These are phyloP conservation scores for Capsicum rhomboideum DNA, from an alignment of 257 asterid species.

Conservation along the genomic window DNA sequence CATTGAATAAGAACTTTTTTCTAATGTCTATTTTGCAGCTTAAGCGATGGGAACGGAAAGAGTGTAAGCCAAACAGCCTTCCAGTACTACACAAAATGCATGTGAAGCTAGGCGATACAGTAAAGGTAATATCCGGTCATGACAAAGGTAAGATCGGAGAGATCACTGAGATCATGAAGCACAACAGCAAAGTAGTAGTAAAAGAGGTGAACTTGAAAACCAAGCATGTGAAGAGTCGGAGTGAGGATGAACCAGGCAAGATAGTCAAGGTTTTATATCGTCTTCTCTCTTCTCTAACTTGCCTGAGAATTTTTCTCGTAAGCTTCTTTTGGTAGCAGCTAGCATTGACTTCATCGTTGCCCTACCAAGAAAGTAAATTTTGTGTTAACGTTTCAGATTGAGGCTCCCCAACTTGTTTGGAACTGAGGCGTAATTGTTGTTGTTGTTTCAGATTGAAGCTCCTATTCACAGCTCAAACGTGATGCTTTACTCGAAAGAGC, in stretches of 20 bases:
- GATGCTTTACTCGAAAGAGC: slow-evolving; percentile 89
- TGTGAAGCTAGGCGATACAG: slow-evolving; percentile 84
- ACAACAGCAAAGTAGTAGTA: slow-evolving; percentile 63
- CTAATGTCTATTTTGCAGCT: slow-evolving; percentile 33
- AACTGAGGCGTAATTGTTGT: neutral
- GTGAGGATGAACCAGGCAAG: slow-evolving; percentile 80
- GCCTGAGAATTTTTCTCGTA: neutral
- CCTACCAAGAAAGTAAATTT: neutral
- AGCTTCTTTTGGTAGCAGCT: neutral
- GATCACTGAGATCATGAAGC: slow-evolving; percentile 55
- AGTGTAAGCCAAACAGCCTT: slow-evolving; percentile 94
- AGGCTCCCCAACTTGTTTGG: slow-evolving; percentile 33
- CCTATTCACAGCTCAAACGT: slow-evolving; percentile 97
- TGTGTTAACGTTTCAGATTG: slow-evolving; percentile 40
- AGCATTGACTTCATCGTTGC: neutral
- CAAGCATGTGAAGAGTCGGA: slow-evolving; percentile 81
- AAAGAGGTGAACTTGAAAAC: slow-evolving; percentile 89
- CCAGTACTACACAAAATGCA: slow-evolving; percentile 90
- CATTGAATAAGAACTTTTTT: neutral
- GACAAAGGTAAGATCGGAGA: slow-evolving; percentile 90
- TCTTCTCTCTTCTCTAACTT: neutral
- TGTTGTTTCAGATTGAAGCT: slow-evolving; percentile 68
- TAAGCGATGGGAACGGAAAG: slow-evolving; percentile 89
- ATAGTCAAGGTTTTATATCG: slow-evolving; percentile 57
- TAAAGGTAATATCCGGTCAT: slow-evolving; percentile 83